These are phyloP conservation scores for Xylaria sp. DNA, from an alignment of 2,329 filamentous ascomycete species.

Conservation along the genomic window DNA sequence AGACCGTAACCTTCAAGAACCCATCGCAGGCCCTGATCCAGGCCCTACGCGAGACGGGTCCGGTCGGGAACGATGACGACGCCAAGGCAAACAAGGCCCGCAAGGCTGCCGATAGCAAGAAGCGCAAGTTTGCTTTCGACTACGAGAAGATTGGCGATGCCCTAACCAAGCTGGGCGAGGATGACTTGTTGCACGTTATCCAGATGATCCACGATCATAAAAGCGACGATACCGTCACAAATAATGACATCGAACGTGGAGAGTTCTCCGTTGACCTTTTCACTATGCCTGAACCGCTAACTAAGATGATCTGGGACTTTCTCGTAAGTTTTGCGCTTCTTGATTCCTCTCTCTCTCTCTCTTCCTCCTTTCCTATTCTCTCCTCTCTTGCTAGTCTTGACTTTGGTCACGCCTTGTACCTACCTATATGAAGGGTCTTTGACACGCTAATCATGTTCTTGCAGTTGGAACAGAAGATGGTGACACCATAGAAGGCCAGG, in stretches of 20 bases:
- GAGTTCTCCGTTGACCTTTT: constrained; percentile 99
- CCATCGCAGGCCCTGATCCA: constrained; percentile 87
- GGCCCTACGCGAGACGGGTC: constrained; percentile 82
- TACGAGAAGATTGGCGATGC: constrained; percentile 97
- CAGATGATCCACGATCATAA: constrained; percentile 99
- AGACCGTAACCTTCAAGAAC: constrained; percentile 88
- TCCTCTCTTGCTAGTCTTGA: background rate
- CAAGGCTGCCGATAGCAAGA: constrained; percentile 71
- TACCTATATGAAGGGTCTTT: background rate
- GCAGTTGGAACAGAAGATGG: constrained; percentile 47
- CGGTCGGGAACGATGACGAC: constrained; percentile 80
- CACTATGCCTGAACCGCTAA: constrained; percentile 88
- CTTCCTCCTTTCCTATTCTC: too few species aligned
- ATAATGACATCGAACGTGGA: constrained; percentile 96
- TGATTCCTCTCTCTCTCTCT: background rate
- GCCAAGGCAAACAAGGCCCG: constrained; percentile 70
- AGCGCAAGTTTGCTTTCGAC: constrained; percentile 79
- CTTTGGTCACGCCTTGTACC: background rate
- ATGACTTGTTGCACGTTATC: constrained; percentile 92
- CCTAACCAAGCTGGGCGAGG: constrained; percentile 87
- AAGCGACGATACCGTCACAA: constrained; percentile 90
- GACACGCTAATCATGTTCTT: constrained; percentile 22
- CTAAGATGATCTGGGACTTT: constrained; percentile 97
- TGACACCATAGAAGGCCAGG: constrained; percentile 32
- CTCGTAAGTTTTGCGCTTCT: constrained; percentile 52